A percentile compares a stretch with the other conserved stretches of the same genome.
Evolutionary conservation across 23 red algal genomes (phyloP).

Genomic region (Agarophyton chilense): DNA sequence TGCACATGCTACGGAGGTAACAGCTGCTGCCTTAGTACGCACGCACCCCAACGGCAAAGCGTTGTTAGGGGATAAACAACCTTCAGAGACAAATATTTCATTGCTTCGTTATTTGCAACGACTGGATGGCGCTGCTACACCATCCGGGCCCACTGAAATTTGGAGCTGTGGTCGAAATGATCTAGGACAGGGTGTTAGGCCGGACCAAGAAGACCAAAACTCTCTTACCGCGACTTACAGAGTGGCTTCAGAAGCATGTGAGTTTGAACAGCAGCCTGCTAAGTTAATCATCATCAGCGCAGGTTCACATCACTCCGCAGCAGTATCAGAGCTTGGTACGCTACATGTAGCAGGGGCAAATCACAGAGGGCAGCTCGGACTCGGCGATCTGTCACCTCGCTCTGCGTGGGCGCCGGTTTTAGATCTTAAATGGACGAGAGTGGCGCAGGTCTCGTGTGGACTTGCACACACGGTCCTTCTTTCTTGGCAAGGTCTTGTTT

Average conservation of each 20-base stretch:
- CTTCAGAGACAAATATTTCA: conserved; percentile 24
- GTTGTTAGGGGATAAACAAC: background rate
- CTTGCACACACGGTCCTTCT: conserved; percentile 66
- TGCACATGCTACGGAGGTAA: background rate
- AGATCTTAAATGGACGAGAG: background rate
- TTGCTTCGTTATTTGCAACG: conserved; percentile 18
- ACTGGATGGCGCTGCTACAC: conserved; percentile 29
- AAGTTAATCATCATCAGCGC: conserved; percentile 18
- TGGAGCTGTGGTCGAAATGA: conserved; percentile 61
- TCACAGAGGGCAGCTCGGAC: conserved; percentile 40
- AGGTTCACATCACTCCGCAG: conserved; percentile 33
- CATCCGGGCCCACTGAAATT: background rate
- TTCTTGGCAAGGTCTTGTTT: conserved; percentile 47
- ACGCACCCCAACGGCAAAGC: background rate
- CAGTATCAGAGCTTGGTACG: conserved; percentile 24
- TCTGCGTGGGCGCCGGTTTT: conserved; percentile 37
- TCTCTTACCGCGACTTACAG: background rate
- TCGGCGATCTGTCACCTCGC: conserved; percentile 18
- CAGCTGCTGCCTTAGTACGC: background rate
- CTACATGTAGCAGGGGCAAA: conserved; percentile 52
- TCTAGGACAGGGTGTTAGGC: conserved; percentile 40
- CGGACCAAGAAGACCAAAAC: conserved; percentile 2
- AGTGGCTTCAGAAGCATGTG: conserved; percentile 12
- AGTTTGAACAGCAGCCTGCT: conserved; percentile 34
- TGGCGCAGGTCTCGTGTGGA: conserved; percentile 64